These are phyloP conservation scores for Wickerhamomyces subpelliculosus DNA, from an alignment of 805 yeast species.

Conservation along the genomic window DNA sequence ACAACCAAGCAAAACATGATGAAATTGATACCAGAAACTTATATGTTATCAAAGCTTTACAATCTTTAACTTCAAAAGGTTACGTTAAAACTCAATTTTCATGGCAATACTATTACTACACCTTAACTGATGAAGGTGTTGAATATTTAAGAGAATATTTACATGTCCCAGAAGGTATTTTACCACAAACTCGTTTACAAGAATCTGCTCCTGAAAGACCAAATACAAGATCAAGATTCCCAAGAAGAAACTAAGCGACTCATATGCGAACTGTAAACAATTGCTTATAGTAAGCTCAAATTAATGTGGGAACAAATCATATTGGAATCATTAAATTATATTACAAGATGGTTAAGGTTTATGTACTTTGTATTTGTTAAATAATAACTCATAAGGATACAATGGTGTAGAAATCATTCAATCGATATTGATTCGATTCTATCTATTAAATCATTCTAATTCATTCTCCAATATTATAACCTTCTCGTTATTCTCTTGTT, in stretches of 20 bases:
- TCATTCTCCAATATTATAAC: too few relatives aligned
- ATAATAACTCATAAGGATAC: not conserved
- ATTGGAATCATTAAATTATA: too few relatives aligned
- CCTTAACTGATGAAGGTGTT: conserved; percentile 99
- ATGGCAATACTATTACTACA: conserved; percentile 99
- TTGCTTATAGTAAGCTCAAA: too few relatives aligned
- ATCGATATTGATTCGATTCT: too few relatives aligned
- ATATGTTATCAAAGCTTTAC: conserved; percentile 97
- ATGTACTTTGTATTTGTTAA: conserved; percentile 1
- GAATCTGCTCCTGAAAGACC: conserved; percentile 79
- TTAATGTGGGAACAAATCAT: too few relatives aligned
- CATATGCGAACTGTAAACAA: too few relatives aligned
- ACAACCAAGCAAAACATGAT: conserved; percentile 95
- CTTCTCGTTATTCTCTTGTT: conserved; percentile 5
- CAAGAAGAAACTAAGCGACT: conserved; percentile 24
- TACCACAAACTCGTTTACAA: conserved; percentile 97
- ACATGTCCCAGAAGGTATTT: conserved; percentile 97
- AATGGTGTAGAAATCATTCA: too few relatives aligned
- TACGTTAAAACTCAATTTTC: conserved; percentile 99
- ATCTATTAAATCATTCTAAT: too few relatives aligned
- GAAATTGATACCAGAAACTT: conserved; percentile 98
- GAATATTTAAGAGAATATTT: conserved; percentile 97
- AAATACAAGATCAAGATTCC: conserved; percentile 46
- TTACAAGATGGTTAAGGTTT: not conserved
- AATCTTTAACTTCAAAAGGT: conserved; percentile 98